Evolutionary conservation across 169 alveolate species (phyloP), one percentile per base, ranked within the genome.

Genomic region (Hammondia hammondi): DNA sequence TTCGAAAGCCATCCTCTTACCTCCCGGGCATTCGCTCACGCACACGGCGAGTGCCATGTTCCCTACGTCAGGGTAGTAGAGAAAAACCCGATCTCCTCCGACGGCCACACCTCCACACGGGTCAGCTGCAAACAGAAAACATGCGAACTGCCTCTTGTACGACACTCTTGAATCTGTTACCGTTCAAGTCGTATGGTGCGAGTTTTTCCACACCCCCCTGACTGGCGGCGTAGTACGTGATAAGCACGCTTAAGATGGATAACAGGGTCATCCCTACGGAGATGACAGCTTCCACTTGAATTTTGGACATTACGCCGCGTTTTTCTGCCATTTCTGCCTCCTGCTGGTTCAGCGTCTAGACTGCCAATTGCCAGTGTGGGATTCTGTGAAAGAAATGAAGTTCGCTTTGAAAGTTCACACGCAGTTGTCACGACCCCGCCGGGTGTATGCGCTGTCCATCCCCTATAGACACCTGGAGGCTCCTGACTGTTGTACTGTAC

Each of bases 141-240:
- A 46, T 39, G 39, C 0, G 37, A 37, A 0, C 46, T 37, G 4
- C 14, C 56, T 37, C 91, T 27, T 24, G 17, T 21, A 21, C 14
- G 52, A 32, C 45, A 77, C 32, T 21, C 77, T 17, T 29, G 32
- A 17, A 14, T 7, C 32, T 32, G 91, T 21, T n/a, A 81, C 94
- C 94, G 85, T 77, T 91, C 91, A 91, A 46, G 84, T 91, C 94
- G 39, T 91, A 91, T 4, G 94, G 94, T 7, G 94, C 91, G 61
- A 91, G 88, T 27, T 61, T 87, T 87, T 82, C 71, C 39, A 70
- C 77, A 19, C 94, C 91, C 39, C 91, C 46, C 32, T 91, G 85
- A 85, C 93, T 45, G 35, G 85, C 94, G 2, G 94, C 88, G 14
- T 87, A 87, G 61, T 29, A 32, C 43, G 70, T 91, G 61, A 91